Percentiles rank a stretch among this genome's conserved stretches.
Evolutionary conservation across 2,329 filamentous ascomycete species (phyloP).

Genomic region (Neofusicoccum ribis): DNA sequence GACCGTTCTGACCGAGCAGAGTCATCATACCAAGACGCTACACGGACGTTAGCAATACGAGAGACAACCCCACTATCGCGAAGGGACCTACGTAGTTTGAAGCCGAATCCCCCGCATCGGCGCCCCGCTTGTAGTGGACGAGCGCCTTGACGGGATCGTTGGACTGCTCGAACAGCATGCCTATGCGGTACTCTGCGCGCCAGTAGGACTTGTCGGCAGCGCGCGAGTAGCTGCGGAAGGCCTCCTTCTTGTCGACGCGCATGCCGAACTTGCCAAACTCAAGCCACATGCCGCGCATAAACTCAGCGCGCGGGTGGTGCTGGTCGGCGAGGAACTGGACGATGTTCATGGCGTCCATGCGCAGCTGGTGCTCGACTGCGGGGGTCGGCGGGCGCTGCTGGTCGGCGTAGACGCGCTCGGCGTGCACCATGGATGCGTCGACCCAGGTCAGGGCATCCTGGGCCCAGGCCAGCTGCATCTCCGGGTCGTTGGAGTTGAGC

Average conservation of each 20-base stretch:
- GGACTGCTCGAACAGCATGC: constrained; percentile 96
- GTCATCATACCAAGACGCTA: constrained; percentile 92
- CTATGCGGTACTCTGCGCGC: constrained; percentile 92
- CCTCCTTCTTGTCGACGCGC: constrained; percentile 90
- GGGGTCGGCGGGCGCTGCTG: constrained; percentile 74
- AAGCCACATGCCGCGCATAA: constrained; percentile 93
- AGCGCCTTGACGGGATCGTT: constrained; percentile 91
- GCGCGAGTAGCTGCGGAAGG: constrained; percentile 80
- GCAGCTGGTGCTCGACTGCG: constrained; percentile 82
- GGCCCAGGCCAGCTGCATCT: constrained; percentile 96
- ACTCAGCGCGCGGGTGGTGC: constrained; percentile 88
- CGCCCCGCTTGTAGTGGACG: constrained; percentile 82
- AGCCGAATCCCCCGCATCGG: constrained; percentile 80
- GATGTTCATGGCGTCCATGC: constrained; percentile 86
- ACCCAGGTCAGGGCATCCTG: constrained; percentile 88
- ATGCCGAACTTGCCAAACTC: constrained; percentile 96
- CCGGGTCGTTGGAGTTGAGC: constrained; percentile 88
- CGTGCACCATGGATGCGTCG: constrained; percentile 77
- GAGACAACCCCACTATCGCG: background rate
- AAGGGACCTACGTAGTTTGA: constrained; percentile 59
- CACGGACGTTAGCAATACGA: constrained; percentile 23
- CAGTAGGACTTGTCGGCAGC: constrained; percentile 86
- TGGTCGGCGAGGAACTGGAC: constrained; percentile 88
- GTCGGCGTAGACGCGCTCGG: constrained; percentile 63
- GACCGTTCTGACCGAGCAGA: constrained; percentile 87